Conservation (phyloP, 495 filamentous ascomycete species). For the Hypoxylon lienhwacheense region DNA sequence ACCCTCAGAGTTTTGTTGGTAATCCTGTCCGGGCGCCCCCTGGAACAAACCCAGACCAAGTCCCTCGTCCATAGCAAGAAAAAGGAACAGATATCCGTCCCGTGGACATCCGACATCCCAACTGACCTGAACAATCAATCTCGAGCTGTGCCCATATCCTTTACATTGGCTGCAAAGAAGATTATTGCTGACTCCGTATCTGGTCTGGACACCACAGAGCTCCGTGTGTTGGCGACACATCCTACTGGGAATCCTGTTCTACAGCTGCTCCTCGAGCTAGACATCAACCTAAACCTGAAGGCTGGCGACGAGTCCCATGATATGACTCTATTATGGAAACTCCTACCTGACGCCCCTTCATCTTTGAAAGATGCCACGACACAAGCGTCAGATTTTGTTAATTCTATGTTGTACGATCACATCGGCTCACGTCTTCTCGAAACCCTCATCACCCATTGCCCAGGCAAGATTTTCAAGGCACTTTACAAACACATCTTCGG, state of each 20-base stretch:
- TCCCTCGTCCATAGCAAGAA: constrained; percentile 81
- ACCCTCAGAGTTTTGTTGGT: constrained; percentile 81
- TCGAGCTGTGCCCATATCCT: constrained; percentile 74
- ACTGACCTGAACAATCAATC: constrained; percentile 43
- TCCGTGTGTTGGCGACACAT: constrained; percentile 81
- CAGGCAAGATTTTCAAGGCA: constrained; percentile 85
- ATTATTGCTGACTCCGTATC: constrained; percentile 73
- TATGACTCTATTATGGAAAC: constrained; percentile 44
- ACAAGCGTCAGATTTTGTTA: constrained; percentile 65
- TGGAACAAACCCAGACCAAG: constrained; percentile 63
- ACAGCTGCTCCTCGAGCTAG: constrained; percentile 82
- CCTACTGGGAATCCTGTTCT: constrained; percentile 86
- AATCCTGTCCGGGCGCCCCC: constrained; percentile 78
- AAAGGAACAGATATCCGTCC: constrained; percentile 75
- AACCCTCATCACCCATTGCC: constrained; percentile 73
- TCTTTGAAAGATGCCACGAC: constrained; percentile 49
- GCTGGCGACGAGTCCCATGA: constrained; percentile 50
- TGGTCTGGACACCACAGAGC: constrained; percentile 68
- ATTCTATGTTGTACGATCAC: constrained; percentile 81
- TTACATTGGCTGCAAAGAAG: constrained; percentile 72
- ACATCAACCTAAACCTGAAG: constrained; percentile 70
- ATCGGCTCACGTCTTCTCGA: constrained; percentile 90
- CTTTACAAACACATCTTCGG: constrained; percentile 75
- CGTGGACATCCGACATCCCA: constrained; percentile 44
- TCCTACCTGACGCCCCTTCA: constrained; percentile 49